phyloP scores from a whole-genome alignment of 2,329 filamentous ascomycete species.

The Aureobasidium melanogenum region DNA sequence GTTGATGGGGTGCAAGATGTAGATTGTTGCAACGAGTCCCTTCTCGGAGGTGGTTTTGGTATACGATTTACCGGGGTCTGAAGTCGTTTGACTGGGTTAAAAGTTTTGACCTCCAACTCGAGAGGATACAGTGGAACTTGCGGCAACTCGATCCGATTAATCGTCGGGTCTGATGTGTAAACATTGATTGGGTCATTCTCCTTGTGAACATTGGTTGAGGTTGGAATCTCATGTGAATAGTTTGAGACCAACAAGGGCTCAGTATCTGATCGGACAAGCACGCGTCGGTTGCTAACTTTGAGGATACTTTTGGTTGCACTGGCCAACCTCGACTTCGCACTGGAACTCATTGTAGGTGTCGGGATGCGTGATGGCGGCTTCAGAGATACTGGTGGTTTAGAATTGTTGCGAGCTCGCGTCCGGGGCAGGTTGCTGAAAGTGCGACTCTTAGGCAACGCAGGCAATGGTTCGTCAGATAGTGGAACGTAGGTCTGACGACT shows the following conservation, averaged over 20 bases:
- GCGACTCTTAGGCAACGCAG: constrained; percentile 26
- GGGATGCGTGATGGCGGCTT: constrained; percentile 7
- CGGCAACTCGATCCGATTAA: neutral
- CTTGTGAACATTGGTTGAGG: constrained; percentile 23
- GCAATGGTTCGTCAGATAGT: constrained; percentile 24
- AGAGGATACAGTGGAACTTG: neutral
- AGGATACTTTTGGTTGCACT: constrained; percentile 13
- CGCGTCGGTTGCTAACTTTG: neutral
- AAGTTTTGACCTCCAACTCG: no score
- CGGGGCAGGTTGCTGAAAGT: constrained; percentile 29
- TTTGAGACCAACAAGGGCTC: constrained; percentile 23
- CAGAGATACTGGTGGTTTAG: neutral
- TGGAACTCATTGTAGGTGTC: neutral
- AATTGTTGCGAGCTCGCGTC: constrained; percentile 15
- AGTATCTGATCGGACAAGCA: constrained; percentile 24
- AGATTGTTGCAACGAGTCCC: neutral
- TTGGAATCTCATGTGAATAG: constrained; percentile 9
- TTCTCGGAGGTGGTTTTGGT: neutral
- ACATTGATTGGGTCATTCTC: constrained; percentile 25
- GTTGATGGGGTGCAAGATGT: neutral
- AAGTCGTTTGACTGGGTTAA: neutral
- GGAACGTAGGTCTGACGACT: constrained; percentile 25
- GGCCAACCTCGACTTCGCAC: constrained; percentile 8
- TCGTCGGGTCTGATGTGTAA: constrained; percentile 12
- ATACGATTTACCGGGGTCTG: neutral